Conservation (phyloP, 768 basidiomycete genomes). For the Exidia glandulosa region DNA sequence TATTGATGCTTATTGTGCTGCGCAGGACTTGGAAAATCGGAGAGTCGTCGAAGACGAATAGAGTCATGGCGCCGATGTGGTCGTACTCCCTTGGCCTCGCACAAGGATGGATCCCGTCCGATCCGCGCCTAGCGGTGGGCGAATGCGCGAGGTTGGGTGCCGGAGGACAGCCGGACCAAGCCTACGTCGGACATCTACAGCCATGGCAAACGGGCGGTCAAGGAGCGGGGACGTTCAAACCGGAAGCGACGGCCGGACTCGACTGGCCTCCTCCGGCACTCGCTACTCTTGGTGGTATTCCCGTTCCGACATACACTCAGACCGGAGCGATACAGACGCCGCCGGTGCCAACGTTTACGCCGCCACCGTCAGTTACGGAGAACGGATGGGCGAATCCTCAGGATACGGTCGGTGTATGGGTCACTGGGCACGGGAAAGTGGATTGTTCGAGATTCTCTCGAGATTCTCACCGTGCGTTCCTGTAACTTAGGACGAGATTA, state of each 20-base stretch:
- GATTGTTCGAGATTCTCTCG: too few relatives aligned
- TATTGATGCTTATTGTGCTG: too few relatives aligned
- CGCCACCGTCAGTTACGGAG: conserved; percentile 28
- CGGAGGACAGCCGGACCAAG: conserved; percentile 28
- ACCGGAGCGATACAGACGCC: conserved; percentile 60
- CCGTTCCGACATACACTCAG: conserved; percentile 58
- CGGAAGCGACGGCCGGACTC: conserved; percentile 33
- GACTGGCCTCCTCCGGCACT: conserved; percentile 56
- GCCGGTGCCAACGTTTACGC: conserved; percentile 52
- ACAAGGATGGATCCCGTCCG: conserved; percentile 85
- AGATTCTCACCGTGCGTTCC: too few relatives aligned
- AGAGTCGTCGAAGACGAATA: background rate
- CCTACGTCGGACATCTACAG: conserved; percentile 46
- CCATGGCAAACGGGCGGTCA: conserved; percentile 72
- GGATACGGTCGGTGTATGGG: too few relatives aligned
- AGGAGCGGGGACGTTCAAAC: conserved; percentile 58
- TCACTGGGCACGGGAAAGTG: too few relatives aligned
- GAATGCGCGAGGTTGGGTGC: conserved; percentile 39
- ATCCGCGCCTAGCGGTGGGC: conserved; percentile 72
- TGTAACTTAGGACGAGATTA: too few relatives aligned
- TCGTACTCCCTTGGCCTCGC: conserved; percentile 86
- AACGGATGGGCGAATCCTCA: conserved; percentile 72
- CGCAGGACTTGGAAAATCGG: conserved; percentile 79
- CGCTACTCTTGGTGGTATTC: conserved; percentile 41
- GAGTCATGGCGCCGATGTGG: conserved; percentile 41